Evolutionary conservation across 257 asterid genomes (phyloP), one percentile per base, ranked within the genome.

Genomic region (Lavandula angustifolia): DNA sequence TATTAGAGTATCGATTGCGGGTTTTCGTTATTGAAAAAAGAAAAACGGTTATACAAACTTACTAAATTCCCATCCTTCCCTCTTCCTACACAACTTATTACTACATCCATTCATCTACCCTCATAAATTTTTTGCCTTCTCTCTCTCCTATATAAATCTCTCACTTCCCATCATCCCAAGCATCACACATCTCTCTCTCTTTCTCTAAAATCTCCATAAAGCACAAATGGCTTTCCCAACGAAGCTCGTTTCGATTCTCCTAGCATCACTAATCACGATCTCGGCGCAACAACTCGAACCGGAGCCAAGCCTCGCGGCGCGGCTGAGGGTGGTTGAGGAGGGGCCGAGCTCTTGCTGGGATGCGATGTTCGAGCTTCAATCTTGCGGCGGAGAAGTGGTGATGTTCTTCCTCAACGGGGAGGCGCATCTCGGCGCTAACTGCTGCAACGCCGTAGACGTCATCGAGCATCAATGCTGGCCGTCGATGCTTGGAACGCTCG

Each of bases 401-500:
- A 48, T 83, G 29, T 88, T 85, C 34, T 85, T 88, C 46, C 78
- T 88, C 9, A 88, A 88, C 33, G 94, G 96, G 29, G 89, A 88
- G 74, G 73, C 89, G 0, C 78, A 72, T 11, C 79, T 88, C 0
- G 94, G 96, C 4, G 54, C 67, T 0, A 73, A 66, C 69, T 85
- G 95, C 72, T 87, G 95, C 70, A 51, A 3, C 3, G 95, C 95
- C 7, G 78, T 87, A 12, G 43, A 64, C 14, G 76, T 74, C 22
- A 87, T 87, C 4, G 78, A 85, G 70, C 79, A 63, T 12, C 79
- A 87, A 16, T 87, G 96, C 48, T 87, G 91, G 89, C 84, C 91
- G 0, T 68, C 88, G 12, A 85, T 85, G 94, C 76, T 87, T 3
- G 84, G 82, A 9, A 59, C 95, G 5, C 69, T 87, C 18, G 95